Base-by-base conservation (phyloP, 306 rosid genomes). In the Dalbergia oliveri region DNA sequence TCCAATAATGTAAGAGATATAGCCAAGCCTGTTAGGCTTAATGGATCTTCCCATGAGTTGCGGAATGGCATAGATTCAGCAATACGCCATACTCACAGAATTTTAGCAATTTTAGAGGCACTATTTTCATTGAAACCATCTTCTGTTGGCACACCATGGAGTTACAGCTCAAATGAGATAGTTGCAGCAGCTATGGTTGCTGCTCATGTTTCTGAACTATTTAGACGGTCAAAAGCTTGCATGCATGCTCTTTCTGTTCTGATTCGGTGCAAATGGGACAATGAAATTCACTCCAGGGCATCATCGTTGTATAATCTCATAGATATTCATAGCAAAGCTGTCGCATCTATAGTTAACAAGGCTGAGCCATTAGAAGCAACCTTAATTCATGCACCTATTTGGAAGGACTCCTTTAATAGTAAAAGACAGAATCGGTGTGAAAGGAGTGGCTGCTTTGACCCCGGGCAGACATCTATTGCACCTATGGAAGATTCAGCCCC, bases 181-280 rank as follows among this genome's bases (percentile, higher is more conserved):
- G 97, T 94, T 80, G 99, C 99, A 59, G 99, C 99, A 81, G 99
- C 99, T n/a, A 94, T 94, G 99, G 99, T 94, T 86, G 99, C 99
- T 4, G 99, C 99, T 19, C 99, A 94, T 86, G 89, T 94, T 81
- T 93, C 99, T 77, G 99, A 94, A 68, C 82, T 94, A 81, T 94
- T 94, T 79, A 88, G 99, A 82, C 88, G 86, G 72, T 94, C 99
- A 56, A 94, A 93, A 85, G 99, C 99, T 85, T 94, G 99, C 87
- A 94, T 91, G 99, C 97, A 84, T 88, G 95, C 99, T 54, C 89
- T 94, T 54, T 88, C 96, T 76, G 92, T 93, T 73, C 81, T 94
- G 75, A 93, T 93, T 89, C 89, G 97, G 11, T 94, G 99, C 85
- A 93, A 93, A 84, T 94, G 97, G 95, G 94, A 94, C 82, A 84